Conservation (phyloP, 2,329 filamentous ascomycete genomes). For the Exutisphaerella laricina region DNA sequence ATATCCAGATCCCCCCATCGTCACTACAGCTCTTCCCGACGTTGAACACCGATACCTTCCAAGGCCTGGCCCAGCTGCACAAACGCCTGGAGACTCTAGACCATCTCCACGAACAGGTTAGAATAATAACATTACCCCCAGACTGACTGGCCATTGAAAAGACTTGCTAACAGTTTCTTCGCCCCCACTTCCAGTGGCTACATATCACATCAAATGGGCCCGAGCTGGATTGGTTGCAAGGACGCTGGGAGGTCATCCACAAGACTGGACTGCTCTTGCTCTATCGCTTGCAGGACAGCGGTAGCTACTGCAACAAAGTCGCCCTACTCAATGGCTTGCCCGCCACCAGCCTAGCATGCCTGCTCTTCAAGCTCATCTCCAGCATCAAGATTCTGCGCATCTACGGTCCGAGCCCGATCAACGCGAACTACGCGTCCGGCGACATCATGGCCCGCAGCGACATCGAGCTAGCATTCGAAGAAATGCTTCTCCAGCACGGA, state of each 20-base stretch:
- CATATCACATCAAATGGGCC: constrained; percentile 24
- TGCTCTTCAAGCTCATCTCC: constrained; percentile 31
- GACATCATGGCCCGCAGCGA: constrained; percentile 26
- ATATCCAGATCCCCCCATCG: constrained; percentile 8
- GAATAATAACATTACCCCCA: too few species aligned
- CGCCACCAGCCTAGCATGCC: constrained; percentile 28
- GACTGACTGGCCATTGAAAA: too few species aligned
- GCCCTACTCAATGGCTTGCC: constrained; percentile 27
- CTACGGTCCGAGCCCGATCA: constrained; percentile 29
- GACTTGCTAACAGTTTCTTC: too few species aligned
- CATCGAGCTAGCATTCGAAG: constrained; percentile 32
- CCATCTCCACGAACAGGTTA: constrained; percentile 22
- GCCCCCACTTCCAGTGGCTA: too few species aligned
- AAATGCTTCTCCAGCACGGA: constrained; percentile 30
- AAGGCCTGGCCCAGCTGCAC: constrained; percentile 20
- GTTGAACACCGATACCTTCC: constrained; percentile 19
- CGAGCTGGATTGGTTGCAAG: constrained; percentile 30
- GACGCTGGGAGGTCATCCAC: constrained; percentile 30
- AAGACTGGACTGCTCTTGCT: constrained; percentile 30
- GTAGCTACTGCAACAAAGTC: constrained; percentile 19
- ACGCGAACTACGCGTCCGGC: constrained; percentile 14
- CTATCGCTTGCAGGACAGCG: constrained; percentile 29
- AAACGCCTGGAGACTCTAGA: constrained; percentile 20
- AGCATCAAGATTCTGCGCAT: constrained; percentile 30
- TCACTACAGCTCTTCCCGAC: constrained; percentile 24